Evolutionary conservation across 2,329 filamentous ascomycete genomes (phyloP).

Genomic region (Pestalotiopsis sp.): DNA sequence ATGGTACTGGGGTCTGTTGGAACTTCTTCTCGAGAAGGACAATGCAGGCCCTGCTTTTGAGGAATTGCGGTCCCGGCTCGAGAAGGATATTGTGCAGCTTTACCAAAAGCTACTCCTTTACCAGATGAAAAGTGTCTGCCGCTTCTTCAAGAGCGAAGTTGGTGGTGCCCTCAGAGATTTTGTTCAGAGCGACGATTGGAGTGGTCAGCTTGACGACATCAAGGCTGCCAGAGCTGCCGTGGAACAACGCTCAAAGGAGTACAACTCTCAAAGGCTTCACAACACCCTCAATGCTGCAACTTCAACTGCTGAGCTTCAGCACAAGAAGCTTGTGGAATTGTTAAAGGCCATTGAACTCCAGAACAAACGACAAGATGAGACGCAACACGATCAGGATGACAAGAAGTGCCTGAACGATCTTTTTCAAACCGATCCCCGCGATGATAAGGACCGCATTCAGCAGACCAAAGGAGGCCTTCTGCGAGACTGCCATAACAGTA

Average conservation of each 20-base stretch:
- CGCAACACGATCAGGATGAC: not conserved
- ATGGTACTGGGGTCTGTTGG: not conserved
- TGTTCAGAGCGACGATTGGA: slow-evolving; percentile 27
- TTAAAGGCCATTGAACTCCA: no score
- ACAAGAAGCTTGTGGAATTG: no score
- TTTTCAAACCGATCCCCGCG: slow-evolving; percentile 20
- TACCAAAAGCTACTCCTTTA: not conserved
- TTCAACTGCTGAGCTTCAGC: no score
- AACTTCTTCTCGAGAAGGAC: not conserved
- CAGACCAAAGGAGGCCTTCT: slow-evolving; percentile 28
- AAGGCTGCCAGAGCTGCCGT: slow-evolving; percentile 4
- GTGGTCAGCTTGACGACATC: slow-evolving; percentile 26
- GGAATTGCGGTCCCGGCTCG: not conserved
- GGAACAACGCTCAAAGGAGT: not conserved
- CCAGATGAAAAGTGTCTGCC: slow-evolving; percentile 28
- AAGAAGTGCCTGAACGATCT: slow-evolving; percentile 19
- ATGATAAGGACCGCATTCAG: slow-evolving; percentile 26
- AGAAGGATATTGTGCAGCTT: slow-evolving; percentile 17
- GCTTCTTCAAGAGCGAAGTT: not conserved
- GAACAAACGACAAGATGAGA: not conserved
- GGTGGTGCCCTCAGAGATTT: slow-evolving; percentile 28
- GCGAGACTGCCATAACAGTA: slow-evolving; percentile 33
- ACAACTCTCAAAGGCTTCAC: not conserved
- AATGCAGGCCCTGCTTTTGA: not conserved
- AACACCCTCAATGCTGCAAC: no score